Conservation (phyloP, 257 asterid species). For the Solanum chaucha region DNA sequence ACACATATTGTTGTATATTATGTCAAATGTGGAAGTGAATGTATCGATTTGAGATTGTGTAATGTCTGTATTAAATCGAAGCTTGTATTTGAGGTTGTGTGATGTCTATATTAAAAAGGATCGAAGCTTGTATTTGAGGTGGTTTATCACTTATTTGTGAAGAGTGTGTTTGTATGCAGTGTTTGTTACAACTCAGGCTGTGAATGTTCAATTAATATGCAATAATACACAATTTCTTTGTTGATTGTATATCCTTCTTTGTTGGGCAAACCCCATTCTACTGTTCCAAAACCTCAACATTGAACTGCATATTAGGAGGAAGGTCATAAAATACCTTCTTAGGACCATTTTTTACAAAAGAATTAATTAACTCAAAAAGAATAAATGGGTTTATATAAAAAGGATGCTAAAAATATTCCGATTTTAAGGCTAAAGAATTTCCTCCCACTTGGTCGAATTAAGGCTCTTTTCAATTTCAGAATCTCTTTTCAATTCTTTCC, state of each 20-base stretch:
- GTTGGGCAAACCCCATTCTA: not conserved
- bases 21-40: not conserved
- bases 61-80: not conserved
- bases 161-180: not conserved
- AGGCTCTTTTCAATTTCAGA: too few species aligned
- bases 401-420: not conserved
- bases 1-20: not conserved
- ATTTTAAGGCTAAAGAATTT: too few species aligned
- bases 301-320: slow-evolving; percentile 52
- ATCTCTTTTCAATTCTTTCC: too few species aligned
- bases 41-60: not conserved
- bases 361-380: not conserved
- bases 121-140: not conserved
- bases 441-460: too few species aligned
- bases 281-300: slow-evolving; percentile 13
- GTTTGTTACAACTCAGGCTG: not conserved
- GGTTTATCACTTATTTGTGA: not conserved
- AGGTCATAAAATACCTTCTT: not conserved
- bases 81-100: not conserved
- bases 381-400: not conserved
- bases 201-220: not conserved
- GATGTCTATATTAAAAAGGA: not conserved
- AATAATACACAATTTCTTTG: not conserved
- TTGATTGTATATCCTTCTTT: not conserved
- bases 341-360: not conserved